A percentile compares a stretch with the other conserved stretches of the same genome.
Evolutionary conservation across 495 filamentous ascomycete genomes (phyloP).

Genomic region (Xylaria grammica): DNA sequence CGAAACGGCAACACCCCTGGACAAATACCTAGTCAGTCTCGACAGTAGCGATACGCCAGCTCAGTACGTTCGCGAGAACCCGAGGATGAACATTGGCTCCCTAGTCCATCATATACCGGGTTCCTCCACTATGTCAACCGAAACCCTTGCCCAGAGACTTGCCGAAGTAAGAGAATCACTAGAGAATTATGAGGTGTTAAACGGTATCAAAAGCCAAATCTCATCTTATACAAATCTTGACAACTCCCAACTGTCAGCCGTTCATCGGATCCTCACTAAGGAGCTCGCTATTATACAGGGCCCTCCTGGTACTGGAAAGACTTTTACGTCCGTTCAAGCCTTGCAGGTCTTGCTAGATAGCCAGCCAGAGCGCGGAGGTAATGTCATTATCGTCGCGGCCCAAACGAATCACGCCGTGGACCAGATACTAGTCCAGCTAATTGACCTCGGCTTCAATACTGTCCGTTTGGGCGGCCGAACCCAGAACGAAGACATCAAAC

Average conservation of each 20-base stretch:
- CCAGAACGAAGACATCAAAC: constrained; percentile 65
- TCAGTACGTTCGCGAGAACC: constrained; percentile 35
- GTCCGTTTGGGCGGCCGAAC: constrained; percentile 82
- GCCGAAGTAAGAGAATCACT: constrained; percentile 39
- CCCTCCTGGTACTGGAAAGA: constrained; percentile 92
- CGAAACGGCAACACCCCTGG: constrained; percentile 46
- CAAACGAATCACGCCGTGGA: constrained; percentile 96
- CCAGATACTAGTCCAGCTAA: constrained; percentile 74
- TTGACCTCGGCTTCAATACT: constrained; percentile 67
- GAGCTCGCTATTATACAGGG: constrained; percentile 83
- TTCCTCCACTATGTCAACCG: constrained; percentile 34
- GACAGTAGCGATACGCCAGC: constrained; percentile 44
- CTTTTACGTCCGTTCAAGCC: constrained; percentile 74
- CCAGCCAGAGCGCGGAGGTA: constrained; percentile 44
- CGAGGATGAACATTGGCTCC: constrained; percentile 41
- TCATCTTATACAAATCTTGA: constrained; percentile 62
- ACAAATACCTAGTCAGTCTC: constrained; percentile 49
- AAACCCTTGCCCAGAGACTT: constrained; percentile 49
- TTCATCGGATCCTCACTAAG: constrained; percentile 73
- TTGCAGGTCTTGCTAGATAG: constrained; percentile 71
- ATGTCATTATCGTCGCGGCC: constrained; percentile 72
- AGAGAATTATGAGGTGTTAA: constrained; percentile 22
- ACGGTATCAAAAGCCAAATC: constrained; percentile 49
- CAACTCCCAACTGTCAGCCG: constrained; percentile 68
- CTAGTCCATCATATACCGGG: constrained; percentile 39